A percentile compares a stretch with the other conserved stretches of the same genome.
Evolutionary conservation across 176 grass and related monocot genomes (phyloP).

Genomic region (Triticum aestivum): DNA sequence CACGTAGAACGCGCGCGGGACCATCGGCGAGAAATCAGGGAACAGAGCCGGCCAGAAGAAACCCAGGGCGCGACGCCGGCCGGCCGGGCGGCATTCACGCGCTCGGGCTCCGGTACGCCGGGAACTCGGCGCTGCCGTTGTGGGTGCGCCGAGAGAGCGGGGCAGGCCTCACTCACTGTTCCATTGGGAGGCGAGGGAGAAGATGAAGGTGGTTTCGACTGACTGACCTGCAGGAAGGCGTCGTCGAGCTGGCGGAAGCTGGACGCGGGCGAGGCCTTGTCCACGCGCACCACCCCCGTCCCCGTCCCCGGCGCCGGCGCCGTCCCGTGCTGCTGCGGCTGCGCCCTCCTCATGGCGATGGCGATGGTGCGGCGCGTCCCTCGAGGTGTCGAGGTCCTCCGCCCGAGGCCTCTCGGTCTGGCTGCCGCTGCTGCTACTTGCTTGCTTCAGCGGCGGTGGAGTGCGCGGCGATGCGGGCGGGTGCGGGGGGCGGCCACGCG

Average conservation of each 20-base stretch:
- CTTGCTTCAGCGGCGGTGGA: background rate
- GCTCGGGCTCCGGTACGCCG: background rate
- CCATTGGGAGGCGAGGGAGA: background rate
- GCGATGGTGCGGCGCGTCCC: background rate
- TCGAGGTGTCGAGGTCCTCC: background rate
- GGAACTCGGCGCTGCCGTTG: too few species aligned
- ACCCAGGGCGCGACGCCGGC: too few species aligned
- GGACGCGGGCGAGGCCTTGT: constrained; percentile 61
- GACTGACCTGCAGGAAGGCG: constrained; percentile 79
- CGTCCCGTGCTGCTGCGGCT: background rate
- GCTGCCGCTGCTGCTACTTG: background rate
- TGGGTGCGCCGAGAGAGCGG: background rate
- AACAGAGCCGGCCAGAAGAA: too few species aligned
- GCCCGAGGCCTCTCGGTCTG: background rate
- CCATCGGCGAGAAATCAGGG: background rate
- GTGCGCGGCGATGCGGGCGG: background rate
- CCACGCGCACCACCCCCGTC: constrained; percentile 51
- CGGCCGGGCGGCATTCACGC: too few species aligned
- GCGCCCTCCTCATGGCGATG: constrained; percentile 27
- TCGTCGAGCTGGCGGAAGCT: constrained; percentile 94
- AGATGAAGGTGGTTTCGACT: too few species aligned
- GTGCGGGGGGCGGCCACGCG: background rate
- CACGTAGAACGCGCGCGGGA: too few species aligned
- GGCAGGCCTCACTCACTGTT: background rate
- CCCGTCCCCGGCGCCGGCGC: constrained; percentile 4